Evolutionary conservation across 1,284 basidiomycete genomes (phyloP).

Genomic region (Grifola frondosa): DNA sequence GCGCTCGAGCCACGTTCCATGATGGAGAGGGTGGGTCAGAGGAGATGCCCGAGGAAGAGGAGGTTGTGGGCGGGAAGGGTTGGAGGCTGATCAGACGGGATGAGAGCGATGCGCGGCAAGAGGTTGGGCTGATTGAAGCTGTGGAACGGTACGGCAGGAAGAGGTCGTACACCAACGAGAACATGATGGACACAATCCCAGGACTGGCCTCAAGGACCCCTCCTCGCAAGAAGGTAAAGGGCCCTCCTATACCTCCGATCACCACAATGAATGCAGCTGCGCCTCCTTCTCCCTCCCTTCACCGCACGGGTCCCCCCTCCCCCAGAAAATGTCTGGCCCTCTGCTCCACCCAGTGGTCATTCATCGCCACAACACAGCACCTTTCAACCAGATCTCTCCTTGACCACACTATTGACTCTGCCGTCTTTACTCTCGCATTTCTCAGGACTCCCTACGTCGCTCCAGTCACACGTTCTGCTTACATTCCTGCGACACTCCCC

Average conservation of each 20-base stretch:
- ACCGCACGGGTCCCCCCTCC: constrained; percentile 77
- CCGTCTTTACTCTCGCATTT: constrained; percentile 78
- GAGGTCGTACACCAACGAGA: constrained; percentile 65
- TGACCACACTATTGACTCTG: constrained; percentile 77
- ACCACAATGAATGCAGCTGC: constrained; percentile 66
- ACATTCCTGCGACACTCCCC: constrained; percentile 83
- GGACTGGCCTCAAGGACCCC: constrained; percentile 50
- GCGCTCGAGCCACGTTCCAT: constrained; percentile 72
- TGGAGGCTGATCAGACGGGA: constrained; percentile 74
- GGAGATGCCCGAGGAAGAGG: constrained; percentile 70
- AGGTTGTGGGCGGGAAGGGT: constrained; percentile 60
- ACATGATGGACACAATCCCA: constrained; percentile 68
- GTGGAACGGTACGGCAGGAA: constrained; percentile 80
- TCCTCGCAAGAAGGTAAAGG: constrained; percentile 76
- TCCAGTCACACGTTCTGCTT: constrained; percentile 85
- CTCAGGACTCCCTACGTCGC: constrained; percentile 61
- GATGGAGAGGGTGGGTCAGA: constrained; percentile 63
- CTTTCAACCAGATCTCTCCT: constrained; percentile 76
- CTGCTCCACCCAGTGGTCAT: constrained; percentile 70
- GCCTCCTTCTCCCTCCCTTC: constrained; percentile 81
- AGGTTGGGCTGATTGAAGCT: constrained; percentile 70
- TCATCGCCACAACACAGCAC: constrained; percentile 65
- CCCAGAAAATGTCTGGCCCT: constrained; percentile 72
- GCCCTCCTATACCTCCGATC: constrained; percentile 53
- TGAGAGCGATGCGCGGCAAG: constrained; percentile 49